These are phyloP conservation scores for Penicillium sp. DNA, from an alignment of 2,329 filamentous ascomycete species.

Conservation along the genomic window DNA sequence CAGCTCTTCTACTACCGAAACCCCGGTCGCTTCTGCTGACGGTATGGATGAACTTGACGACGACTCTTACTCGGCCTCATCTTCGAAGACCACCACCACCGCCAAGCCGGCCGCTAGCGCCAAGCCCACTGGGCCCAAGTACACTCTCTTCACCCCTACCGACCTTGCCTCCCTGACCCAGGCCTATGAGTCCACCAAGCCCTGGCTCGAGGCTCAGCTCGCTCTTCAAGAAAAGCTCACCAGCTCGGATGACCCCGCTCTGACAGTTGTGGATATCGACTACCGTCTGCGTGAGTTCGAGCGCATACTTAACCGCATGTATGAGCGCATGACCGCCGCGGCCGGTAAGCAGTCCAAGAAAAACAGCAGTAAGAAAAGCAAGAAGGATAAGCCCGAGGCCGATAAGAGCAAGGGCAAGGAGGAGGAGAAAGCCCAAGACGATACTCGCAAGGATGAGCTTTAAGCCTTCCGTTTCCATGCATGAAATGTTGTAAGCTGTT, in stretches of 20 bases:
- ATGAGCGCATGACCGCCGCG: slow-evolving; percentile 48
- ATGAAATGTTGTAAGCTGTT: slow-evolving; percentile 4
- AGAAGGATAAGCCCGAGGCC: slow-evolving; percentile 30
- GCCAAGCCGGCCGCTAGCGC: slow-evolving; percentile 35
- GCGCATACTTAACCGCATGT: slow-evolving; percentile 40
- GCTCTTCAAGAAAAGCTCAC: slow-evolving; percentile 68
- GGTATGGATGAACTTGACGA: slow-evolving; percentile 78
- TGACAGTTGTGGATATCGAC: slow-evolving; percentile 70
- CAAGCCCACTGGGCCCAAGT: slow-evolving; percentile 50
- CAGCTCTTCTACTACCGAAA: slow-evolving; percentile 46
- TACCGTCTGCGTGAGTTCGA: slow-evolving; percentile 69
- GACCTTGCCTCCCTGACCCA: slow-evolving; percentile 68
- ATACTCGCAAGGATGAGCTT: slow-evolving; percentile 34
- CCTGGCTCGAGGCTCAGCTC: slow-evolving; percentile 74
- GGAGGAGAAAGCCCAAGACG: slow-evolving; percentile 26
- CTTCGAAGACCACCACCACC: slow-evolving; percentile 35
- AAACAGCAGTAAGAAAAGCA: slow-evolving; percentile 28
- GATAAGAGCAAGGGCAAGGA: slow-evolving; percentile 18
- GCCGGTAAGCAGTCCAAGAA: slow-evolving; percentile 27
- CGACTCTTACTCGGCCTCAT: slow-evolving; percentile 49
- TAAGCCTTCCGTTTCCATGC: slow-evolving; percentile 15
- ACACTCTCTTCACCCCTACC: slow-evolving; percentile 67
- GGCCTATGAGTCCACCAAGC: slow-evolving; percentile 59
- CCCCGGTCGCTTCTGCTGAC: slow-evolving; percentile 32
- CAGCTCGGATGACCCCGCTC: slow-evolving; percentile 68